Evolutionary conservation across 306 rosid species (phyloP), one percentile per base, ranked within the genome.

Genomic region (Sophora flavescens): DNA sequence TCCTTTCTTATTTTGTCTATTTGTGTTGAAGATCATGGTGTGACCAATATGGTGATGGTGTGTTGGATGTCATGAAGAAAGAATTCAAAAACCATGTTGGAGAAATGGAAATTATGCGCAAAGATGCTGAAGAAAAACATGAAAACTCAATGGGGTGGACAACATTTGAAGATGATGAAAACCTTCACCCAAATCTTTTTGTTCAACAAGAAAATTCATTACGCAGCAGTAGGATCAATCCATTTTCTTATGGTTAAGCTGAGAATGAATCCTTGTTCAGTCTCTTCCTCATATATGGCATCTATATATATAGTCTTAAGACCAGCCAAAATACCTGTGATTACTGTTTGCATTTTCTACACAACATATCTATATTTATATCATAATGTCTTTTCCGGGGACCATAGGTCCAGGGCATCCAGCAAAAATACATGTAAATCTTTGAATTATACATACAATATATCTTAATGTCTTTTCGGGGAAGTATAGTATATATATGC

Each of bases 31-130:
- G 97, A 70, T 85, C 93, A 2, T 80, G 94, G 90, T 89, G 90
- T 44, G 93, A 87, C 26, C 65, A 79, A 6, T 68, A 89, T 18
- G 93, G 91, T 1, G 92, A 85, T 33, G 89, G 81, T 0, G 89
- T 84, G 11, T 61, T 87, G 79, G 87, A 86, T 15, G 92, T 84
- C 78, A 93, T 86, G 86, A 89, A 83, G 77, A 89, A 87, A 59
- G 92, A 91, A 54, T 87, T 85, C 85, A 91, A 91, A 69, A 85
- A 89, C 38, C 87, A 89, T 60, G 89, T 87, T 48, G 93, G 89
- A 74, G 92, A 87, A 66, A 87, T 86, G 89, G 91, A 87, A 63
- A 84, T 69, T 44, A 60, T 75, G 81, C 71, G 85, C 63, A 78
- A 39, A 26, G 81, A 77, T 17, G 83, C 84, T 6, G 86, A 84